Conservation (phyloP, 2,329 filamentous ascomycete genomes). For the Nemania abortiva region DNA sequence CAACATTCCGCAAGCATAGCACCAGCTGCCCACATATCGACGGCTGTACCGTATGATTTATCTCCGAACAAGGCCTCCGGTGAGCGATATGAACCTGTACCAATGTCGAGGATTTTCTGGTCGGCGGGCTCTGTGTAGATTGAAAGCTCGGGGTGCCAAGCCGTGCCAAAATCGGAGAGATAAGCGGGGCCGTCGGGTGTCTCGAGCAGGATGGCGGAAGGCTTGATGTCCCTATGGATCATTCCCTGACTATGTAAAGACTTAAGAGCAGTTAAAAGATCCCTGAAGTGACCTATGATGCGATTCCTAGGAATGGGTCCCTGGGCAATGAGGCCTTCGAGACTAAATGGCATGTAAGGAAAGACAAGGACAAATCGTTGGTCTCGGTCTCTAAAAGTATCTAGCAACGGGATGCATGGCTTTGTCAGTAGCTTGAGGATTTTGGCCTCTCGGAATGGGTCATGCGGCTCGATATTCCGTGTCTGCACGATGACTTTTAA, state of each 20-base stretch:
- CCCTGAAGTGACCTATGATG: slow-evolving; percentile 64
- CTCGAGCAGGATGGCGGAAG: slow-evolving; percentile 84
- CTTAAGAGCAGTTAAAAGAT: slow-evolving; percentile 77
- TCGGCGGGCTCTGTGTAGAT: slow-evolving; percentile 71
- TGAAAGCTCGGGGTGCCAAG: slow-evolving; percentile 77
- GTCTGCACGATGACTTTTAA: slow-evolving; percentile 88
- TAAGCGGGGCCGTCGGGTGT: slow-evolving; percentile 77
- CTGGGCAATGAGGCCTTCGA: slow-evolving; percentile 74
- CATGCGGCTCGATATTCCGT: slow-evolving; percentile 81
- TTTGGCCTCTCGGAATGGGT: slow-evolving; percentile 81
- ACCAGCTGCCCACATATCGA: slow-evolving; percentile 93
- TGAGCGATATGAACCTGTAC: slow-evolving; percentile 89
- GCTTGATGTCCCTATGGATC: slow-evolving; percentile 94
- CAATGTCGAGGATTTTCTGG: slow-evolving; percentile 89
- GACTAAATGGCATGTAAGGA: slow-evolving; percentile 81
- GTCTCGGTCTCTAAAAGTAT: slow-evolving; percentile 78
- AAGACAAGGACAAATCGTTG: slow-evolving; percentile 84
- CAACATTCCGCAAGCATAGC: slow-evolving; percentile 84
- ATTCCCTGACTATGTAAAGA: slow-evolving; percentile 81
- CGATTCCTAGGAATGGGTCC: slow-evolving; percentile 53
- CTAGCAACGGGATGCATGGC: slow-evolving; percentile 74
- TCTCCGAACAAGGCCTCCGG: slow-evolving; percentile 93
- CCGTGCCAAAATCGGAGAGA: slow-evolving; percentile 91
- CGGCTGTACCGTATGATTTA: slow-evolving; percentile 73
- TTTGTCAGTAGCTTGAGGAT: slow-evolving; percentile 73